These are phyloP conservation scores for Hanseniaspora lindneri DNA, from an alignment of 805 yeast genomes.

Conservation along the genomic window DNA sequence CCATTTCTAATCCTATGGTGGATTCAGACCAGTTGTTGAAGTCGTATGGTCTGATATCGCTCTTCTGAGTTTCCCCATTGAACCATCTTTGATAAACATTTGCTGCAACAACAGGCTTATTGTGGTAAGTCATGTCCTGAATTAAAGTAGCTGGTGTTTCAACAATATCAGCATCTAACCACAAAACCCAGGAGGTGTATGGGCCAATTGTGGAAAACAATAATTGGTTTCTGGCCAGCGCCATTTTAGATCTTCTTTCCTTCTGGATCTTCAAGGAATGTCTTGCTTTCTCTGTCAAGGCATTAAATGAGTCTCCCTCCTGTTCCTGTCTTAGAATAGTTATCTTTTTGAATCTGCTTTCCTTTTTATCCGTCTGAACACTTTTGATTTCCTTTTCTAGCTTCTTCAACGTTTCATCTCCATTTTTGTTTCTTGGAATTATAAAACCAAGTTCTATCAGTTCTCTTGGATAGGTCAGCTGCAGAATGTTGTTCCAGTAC, in stretches of 20 bases:
- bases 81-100: constrained; percentile 80
- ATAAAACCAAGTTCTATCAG: constrained; percentile 83
- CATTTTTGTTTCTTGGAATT: constrained; percentile 69
- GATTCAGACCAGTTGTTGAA: constrained; percentile 90
- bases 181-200: constrained; percentile 83
- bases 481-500: constrained; percentile 77
- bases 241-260: constrained; percentile 81
- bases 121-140: constrained; percentile 76
- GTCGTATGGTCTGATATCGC: constrained; percentile 75
- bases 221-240: constrained; percentile 83
- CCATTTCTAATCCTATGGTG: constrained; percentile 68
- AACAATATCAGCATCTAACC: constrained; percentile 91
- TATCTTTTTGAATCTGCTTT: constrained; percentile 63
- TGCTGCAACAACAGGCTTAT: constrained; percentile 81
- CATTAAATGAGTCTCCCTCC: constrained; percentile 49
- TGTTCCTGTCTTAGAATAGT: constrained; percentile 81
- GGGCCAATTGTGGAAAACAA: constrained; percentile 82
- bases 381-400: constrained; percentile 66
- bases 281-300: constrained; percentile 75
- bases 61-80: constrained; percentile 45
- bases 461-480: constrained; percentile 70
- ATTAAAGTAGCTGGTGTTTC: constrained; percentile 76
- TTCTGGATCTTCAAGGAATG: constrained; percentile 82
- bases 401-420: constrained; percentile 61
- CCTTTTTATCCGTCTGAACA: constrained; percentile 52